Evolutionary conservation across 495 filamentous ascomycete species (phyloP), one percentile per base, ranked within the genome.

Genomic region (Glarea lozoyensis): DNA sequence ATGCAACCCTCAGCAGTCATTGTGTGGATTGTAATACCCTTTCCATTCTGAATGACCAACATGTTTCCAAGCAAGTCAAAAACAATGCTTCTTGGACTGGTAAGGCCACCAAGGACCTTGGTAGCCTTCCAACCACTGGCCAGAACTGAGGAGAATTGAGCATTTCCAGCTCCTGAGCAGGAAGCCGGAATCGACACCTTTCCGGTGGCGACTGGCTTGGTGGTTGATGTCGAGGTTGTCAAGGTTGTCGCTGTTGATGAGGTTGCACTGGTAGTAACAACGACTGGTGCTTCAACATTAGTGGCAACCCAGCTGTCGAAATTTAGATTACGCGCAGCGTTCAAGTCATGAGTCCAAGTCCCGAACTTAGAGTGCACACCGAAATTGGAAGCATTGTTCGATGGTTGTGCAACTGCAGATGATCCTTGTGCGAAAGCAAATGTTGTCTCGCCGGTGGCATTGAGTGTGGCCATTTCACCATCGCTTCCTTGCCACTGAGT

Each of bases 51-150:
- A 79, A 40, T 62, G 5, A 85, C 73, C 0, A 87, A 65, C 15
- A 87, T 59, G 17, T 70, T 70, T 1, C 81, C 80, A 0, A 51
- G 47, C 3, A 37, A 49, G 50, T 87, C 82, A 45, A 86, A 70
- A 0, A 71, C 55, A 30, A 87, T 65, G 17, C 71, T 66, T 3
- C 82, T 68, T 9, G 82, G 81, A 2, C 47, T 60, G 0, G 51
- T 52, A n/a, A 87, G 24, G 2, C 68, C 68, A 1, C 60, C 67
- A 11, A 67, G 70, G 6, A 84, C 60, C 9, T 84, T 64, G 19
- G 68, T 62, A 9, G 67, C 71, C 1, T 58, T 56, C 61, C 76
- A 87, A 5, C 76, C 82, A 16, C 57, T 40, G 2, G 69, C 76
- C 4, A 82, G 64, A 0, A 70, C 65, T 0, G 75, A 37, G 18